Evolutionary conservation across 176 grass and related monocot genomes (phyloP).

Genomic region (Raddia distichophylla): DNA sequence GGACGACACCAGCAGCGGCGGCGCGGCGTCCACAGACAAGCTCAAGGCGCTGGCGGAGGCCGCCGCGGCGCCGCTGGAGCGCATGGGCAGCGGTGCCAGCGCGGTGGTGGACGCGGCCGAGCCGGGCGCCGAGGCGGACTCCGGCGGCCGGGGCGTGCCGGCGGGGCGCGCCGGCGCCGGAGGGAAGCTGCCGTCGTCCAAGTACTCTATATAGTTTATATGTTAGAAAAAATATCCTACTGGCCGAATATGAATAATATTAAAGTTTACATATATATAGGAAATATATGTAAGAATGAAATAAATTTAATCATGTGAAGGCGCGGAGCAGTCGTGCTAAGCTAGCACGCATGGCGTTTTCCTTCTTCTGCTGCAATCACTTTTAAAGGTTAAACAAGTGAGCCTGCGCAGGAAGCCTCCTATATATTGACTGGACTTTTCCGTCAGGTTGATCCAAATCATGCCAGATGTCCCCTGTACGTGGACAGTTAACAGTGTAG

Average conservation of each 20-base stretch:
- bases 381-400: neutral
- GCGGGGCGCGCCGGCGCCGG: neutral
- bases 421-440: slow-evolving; percentile 16
- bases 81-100: slow-evolving; percentile 57
- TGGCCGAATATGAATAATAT: no score
- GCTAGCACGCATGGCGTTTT: no score
- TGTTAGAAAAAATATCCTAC: no score
- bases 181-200: slow-evolving; percentile 68
- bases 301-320: no score
- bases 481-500: slow-evolving; percentile 10
- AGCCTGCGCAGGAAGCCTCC: slow-evolving; percentile 2
- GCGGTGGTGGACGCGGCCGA: slow-evolving; percentile 53
- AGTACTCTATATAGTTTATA: no score
- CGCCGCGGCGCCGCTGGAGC: slow-evolving; percentile 34
- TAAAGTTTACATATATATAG: no score
- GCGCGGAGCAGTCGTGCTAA: no score
- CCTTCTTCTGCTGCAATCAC: no score
- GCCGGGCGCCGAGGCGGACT: slow-evolving; percentile 55
- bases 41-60: slow-evolving; percentile 37
- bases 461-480: neutral
- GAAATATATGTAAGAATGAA: no score
- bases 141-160: neutral
- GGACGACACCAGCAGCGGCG: slow-evolving; percentile 43
- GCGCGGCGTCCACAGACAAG: slow-evolving; percentile 45
- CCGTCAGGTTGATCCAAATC: neutral